These are phyloP conservation scores for Picea abies DNA, from an alignment of 83 land plant genomes.

Conservation along the genomic window DNA sequence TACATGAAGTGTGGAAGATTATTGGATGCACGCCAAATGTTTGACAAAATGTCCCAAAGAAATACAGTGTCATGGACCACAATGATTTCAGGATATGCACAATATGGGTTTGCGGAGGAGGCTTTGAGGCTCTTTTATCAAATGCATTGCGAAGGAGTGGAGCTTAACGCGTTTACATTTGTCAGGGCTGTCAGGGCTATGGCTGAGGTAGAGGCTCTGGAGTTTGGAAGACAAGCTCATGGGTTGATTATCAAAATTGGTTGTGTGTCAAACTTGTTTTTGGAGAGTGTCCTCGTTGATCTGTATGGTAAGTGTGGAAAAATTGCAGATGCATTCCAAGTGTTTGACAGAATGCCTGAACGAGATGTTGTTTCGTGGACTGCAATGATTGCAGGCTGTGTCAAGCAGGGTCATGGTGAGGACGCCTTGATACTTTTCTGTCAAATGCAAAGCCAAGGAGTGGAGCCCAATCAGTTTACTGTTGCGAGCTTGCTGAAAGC, in stretches of 20 bases:
- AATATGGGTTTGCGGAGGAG: constrained; percentile 56
- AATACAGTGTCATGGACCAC: constrained; percentile 80
- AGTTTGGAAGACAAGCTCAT: constrained; percentile 29
- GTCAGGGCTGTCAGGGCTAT: constrained; percentile 55
- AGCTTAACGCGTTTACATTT: constrained; percentile 66
- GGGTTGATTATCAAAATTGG: constrained; percentile 30
- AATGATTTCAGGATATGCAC: constrained; percentile 70
- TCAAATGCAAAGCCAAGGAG: constrained; percentile 27
- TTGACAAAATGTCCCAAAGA: constrained; percentile 59
- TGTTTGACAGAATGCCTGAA: constrained; percentile 29
- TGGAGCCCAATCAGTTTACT: constrained; percentile 29
- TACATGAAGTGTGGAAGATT: constrained; percentile 62
- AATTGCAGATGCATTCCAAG: constrained; percentile 20
- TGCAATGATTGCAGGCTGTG: constrained; percentile 33
- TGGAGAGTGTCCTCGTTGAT: constrained; percentile 34
- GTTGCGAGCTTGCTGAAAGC: constrained; percentile 42
- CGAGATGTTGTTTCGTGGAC: constrained; percentile 49
- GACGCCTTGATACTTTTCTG: constrained; percentile 27
- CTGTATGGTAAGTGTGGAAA: constrained; percentile 33
- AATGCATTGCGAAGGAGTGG: constrained; percentile 58
- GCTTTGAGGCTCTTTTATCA: constrained; percentile 55
- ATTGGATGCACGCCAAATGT: constrained; percentile 59
- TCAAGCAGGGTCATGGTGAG: constrained; percentile 21
- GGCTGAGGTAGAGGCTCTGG: constrained; percentile 3
- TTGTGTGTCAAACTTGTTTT: constrained; percentile 2